These are phyloP conservation scores for Populus deltoides DNA, from an alignment of 345 rosid genomes.

Conservation along the genomic window DNA sequence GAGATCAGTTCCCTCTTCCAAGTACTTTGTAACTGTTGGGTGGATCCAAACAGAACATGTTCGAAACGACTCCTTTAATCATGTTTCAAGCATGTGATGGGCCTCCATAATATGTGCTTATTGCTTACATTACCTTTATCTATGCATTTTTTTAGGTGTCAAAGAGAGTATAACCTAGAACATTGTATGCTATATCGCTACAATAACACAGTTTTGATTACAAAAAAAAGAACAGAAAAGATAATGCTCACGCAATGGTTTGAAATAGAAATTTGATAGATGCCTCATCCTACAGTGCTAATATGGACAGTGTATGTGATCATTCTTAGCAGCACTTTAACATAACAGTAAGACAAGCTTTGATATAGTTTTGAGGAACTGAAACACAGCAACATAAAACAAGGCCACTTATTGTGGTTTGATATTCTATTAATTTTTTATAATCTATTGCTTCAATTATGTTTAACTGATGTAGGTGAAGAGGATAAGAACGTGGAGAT, in stretches of 20 bases:
- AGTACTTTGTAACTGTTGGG: background rate
- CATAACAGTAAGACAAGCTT: background rate
- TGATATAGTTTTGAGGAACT: background rate
- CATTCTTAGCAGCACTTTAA: background rate
- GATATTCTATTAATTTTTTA: background rate
- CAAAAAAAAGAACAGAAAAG: background rate
- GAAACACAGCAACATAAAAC: background rate
- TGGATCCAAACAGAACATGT: too few species aligned
- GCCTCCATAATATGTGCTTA: background rate
- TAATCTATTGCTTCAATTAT: background rate
- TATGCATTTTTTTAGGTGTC: background rate
- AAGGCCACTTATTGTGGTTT: background rate
- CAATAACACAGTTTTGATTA: background rate
- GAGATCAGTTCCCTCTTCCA: too few species aligned
- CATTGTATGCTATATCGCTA: background rate
- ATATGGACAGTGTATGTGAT: background rate
- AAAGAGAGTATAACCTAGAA: background rate
- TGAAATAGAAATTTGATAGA: constrained; percentile 3
- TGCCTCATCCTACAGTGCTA: background rate
- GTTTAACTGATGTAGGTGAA: constrained; percentile 54
- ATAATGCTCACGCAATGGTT: background rate
- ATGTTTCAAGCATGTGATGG: background rate
- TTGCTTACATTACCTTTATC: background rate
- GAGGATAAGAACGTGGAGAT: constrained; percentile 91
- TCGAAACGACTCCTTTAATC: too few species aligned